Evolutionary conservation across 208 protist genomes (phyloP).

Genomic region (Trypanosoma cruzi): DNA sequence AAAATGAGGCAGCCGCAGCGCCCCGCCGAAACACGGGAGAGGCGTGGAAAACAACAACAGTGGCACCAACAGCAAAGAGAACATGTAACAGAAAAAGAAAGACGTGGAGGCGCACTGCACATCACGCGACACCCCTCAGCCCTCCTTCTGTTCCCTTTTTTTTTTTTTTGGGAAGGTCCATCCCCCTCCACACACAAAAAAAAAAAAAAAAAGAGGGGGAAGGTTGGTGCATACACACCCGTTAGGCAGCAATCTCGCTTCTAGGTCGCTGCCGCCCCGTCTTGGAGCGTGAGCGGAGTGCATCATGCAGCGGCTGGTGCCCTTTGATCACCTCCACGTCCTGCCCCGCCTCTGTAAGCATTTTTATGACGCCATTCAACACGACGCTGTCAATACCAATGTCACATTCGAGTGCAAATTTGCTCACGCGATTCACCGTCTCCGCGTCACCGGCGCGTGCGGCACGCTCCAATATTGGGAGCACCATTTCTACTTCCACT

Average conservation of each 20-base stretch:
- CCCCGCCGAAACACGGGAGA: not conserved
- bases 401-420: conserved; percentile 83
- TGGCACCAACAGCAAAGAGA: not conserved
- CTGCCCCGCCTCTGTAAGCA: conserved; percentile 72
- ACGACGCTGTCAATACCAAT: conserved; percentile 81
- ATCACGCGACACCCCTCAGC: not conserved
- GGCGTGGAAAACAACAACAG: not conserved
- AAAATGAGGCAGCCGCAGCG: not conserved
- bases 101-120: not conserved
- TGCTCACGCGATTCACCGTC: conserved; percentile 70
- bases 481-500: conserved; percentile 89
- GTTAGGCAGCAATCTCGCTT: conserved; percentile 41
- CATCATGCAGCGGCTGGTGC: conserved; percentile 80
- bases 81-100: not conserved
- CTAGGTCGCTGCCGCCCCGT: conserved; percentile 65
- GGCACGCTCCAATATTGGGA: conserved; percentile 81
- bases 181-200: too few relatives aligned
- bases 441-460: conserved; percentile 77
- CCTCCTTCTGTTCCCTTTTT: not conserved
- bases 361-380: conserved; percentile 60
- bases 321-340: conserved; percentile 69
- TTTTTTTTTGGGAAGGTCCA: too few relatives aligned
- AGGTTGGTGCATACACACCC: not conserved
- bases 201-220: not conserved
- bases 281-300: conserved; percentile 78